phyloP scores from a whole-genome alignment of 345 rosid genomes.

The Sonneratia alba region DNA sequence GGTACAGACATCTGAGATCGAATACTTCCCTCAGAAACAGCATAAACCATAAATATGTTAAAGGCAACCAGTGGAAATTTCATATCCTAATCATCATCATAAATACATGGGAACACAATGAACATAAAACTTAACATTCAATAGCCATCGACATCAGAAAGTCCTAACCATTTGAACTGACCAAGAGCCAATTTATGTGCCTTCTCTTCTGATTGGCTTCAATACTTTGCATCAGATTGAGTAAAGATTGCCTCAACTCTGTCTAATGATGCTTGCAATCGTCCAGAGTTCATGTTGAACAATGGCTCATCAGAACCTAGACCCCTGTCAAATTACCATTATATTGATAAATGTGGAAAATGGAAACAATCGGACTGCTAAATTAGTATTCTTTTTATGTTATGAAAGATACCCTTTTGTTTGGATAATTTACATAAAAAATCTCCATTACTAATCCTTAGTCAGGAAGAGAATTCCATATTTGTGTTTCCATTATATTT shows the following conservation, averaged over 20 bases:
- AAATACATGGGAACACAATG: neutral
- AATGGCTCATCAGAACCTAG: constrained; percentile 66
- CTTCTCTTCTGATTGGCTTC: neutral
- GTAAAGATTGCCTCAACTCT: constrained; percentile 74
- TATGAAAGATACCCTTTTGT: too few species aligned
- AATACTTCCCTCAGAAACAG: neutral
- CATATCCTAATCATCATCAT: neutral
- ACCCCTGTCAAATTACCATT: constrained; percentile 40
- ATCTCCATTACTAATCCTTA: too few species aligned
- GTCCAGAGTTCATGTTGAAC: constrained; percentile 77
- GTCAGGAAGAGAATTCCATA: neutral
- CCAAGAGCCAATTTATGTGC: neutral
- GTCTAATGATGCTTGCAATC: constrained; percentile 75
- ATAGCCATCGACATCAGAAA: neutral
- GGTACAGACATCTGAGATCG: neutral
- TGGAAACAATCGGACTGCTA: neutral
- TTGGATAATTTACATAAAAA: too few species aligned
- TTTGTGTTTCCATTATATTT: neutral
- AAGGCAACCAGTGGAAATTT: neutral
- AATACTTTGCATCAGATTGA: constrained; percentile 17
- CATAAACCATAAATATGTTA: neutral
- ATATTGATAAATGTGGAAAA: constrained; percentile 6
- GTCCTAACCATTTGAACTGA: neutral
- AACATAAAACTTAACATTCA: neutral
- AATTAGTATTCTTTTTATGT: too few species aligned